Percentiles rank a stretch among this genome's conserved stretches.
Evolutionary conservation across 306 rosid species (phyloP).

Genomic region (Cyamopsis tetragonoloba): DNA sequence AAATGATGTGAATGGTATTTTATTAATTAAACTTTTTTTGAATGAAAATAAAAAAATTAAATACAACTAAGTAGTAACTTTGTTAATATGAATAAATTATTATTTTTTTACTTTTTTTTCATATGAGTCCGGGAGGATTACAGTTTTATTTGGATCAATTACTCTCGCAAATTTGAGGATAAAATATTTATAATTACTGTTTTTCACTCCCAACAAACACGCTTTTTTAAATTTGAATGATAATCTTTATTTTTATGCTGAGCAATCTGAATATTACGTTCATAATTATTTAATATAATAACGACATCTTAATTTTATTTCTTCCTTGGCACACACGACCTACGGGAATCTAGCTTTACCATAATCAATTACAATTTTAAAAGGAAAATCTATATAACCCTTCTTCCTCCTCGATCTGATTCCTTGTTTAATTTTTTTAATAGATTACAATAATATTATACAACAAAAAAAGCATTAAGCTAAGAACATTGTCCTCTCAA

Average conservation of each 20-base stretch:
- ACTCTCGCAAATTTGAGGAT: too few species aligned
- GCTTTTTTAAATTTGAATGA: too few species aligned
- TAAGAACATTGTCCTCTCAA: not conserved
- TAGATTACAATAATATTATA: not conserved
- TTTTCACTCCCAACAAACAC: too few species aligned
- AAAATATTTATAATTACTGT: too few species aligned
- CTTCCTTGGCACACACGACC: constrained; percentile 17
- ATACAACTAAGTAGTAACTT: too few species aligned
- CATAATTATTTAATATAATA: not conserved
- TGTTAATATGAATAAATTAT: too few species aligned
- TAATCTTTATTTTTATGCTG: not conserved
- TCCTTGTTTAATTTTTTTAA: not conserved
- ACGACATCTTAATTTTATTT: not conserved
- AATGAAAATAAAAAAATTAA: too few species aligned
- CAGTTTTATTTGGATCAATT: too few species aligned
- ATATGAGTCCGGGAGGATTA: too few species aligned
- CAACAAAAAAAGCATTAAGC: not conserved
- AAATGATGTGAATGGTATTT: too few species aligned
- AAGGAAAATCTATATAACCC: not conserved
- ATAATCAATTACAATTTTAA: not conserved
- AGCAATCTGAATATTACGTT: not conserved
- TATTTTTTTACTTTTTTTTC: too few species aligned
- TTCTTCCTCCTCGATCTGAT: not conserved
- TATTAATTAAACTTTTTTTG: too few species aligned
- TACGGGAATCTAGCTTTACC: constrained; percentile 41